Base-by-base conservation (phyloP, 1,139 yeast species). In the Meyerozyma smithsonii region DNA sequence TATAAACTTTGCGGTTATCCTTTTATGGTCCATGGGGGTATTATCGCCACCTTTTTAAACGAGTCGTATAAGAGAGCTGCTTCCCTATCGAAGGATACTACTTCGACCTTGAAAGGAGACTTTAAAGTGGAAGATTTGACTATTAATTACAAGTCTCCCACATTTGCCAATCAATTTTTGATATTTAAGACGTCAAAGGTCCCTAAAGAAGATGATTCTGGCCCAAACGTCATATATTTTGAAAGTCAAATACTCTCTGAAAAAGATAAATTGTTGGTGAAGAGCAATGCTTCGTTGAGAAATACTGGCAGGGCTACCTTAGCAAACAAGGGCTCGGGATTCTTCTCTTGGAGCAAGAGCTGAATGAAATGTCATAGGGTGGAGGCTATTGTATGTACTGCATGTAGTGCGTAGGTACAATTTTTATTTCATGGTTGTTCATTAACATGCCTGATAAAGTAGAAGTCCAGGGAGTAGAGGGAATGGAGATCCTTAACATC, bases 21-120 rank as follows among this genome's bases (percentile, higher is more conserved):
- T 1, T 81, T 86, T 50, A 66, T 90, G 28, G 75, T 88, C 1
- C 97, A 90, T 55, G 97, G 97, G 3, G 97, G 97, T 0, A 78
- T 90, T 33, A 61, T 90, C 28, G 95, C 95, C 7, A 83, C 95
- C 0, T 64, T 90, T 11, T 65, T 88, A 43, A 94, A 86, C 54
- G 96, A 89, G 46, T 71, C 85, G 4, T 72, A 80, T 62, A 81
- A 77, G 42, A 60, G 83, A 39, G 74, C 77, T 40, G 82, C 84
- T 0, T 70, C 75, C 6, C 61, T 77, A 52, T 47, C 65, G 18
- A 48, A 47, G 28, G 44, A 39, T 11, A 59, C 70, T 2, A 43
- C 47, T 11, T 66, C 71, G 24, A 55, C 60, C 42, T 52, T 69
- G 52, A 62, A 66, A 46, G 67, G 62, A 36, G 70, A 70, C 51